Conservation (phyloP, 73 alveolate genomes). For the Paramecium primaurelia region DNA sequence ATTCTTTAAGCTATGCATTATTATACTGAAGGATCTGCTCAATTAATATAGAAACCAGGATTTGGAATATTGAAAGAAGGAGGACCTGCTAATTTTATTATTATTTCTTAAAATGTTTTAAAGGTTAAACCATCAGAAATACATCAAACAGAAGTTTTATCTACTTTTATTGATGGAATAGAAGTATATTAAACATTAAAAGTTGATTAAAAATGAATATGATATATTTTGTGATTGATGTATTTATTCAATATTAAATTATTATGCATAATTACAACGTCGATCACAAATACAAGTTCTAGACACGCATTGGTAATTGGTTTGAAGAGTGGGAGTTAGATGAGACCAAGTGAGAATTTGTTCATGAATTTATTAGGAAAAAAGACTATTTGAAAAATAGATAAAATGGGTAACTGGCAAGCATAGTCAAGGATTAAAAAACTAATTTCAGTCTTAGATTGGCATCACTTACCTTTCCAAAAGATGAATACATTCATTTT, state of each 20-base stretch:
- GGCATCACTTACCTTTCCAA: not conserved
- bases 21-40: conserved; percentile 1
- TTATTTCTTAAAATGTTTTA: not conserved
- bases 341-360: conserved; percentile 41
- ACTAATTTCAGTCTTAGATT: not conserved
- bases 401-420: conserved; percentile 28
- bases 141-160: not conserved
- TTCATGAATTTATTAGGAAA: not conserved
- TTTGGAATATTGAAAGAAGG: not conserved
- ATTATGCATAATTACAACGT: conserved; percentile 53
- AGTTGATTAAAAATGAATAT: not conserved
- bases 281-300: conserved; percentile 49
- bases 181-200: not conserved
- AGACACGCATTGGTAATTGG: conserved; percentile 60
- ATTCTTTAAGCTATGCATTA: not conserved
- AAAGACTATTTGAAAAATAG: not conserved
- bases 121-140: not conserved
- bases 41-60: not conserved
- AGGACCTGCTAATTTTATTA: not conserved
- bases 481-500: conserved; percentile 27
- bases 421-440: conserved; percentile 19
- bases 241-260: not conserved
- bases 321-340: conserved; percentile 62
- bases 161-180: not conserved
- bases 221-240: not conserved